Base-by-base conservation (phyloP, 1,284 basidiomycete genomes). In the Fomitopsis schrenkii region DNA sequence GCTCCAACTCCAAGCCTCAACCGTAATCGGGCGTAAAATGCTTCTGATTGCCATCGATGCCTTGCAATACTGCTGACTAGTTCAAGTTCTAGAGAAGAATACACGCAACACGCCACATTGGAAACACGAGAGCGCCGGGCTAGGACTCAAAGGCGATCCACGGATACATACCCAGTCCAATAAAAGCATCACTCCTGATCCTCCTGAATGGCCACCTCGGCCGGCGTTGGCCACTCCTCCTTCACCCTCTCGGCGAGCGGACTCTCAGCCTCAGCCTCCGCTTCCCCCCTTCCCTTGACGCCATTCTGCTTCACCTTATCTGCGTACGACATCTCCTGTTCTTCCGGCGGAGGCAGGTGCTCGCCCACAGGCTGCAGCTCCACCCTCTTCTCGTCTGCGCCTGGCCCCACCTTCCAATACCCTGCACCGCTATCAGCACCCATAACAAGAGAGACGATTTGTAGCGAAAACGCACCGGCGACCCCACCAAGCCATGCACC, bases 401-500 rank as follows among this genome's bases (percentile, higher is more conserved):
- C 65, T 22, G 60, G 52, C n/a, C 55, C 38, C 42, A 57, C 60
- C 5, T 46, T 9, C 65, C 65, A 66, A 45, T 53, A 64, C 5
- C 65, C 60, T 58, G n/a, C n/a, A n/a, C n/a, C n/a, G n/a, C n/a
- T n/a, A n/a, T n/a, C n/a, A n/a, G n/a, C n/a, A n/a, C n/a, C n/a
- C n/a, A n/a, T n/a, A n/a, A n/a, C n/a, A n/a, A n/a, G n/a, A n/a
- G n/a, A n/a, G n/a, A 4, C 15, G 17, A 41, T 22, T n/a, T n/a
- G n/a, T n/a, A n/a, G n/a, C n/a, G n/a, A n/a, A n/a, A 8, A 42
- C 62, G 44, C 55, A 68, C 67, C 70, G 22, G 68, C 55, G 28
- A 57, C 36, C 9, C 62, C 62, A 28, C 65, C 66, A n/a, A 67
- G 35, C 26, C 55, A 58, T 7, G 83, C 83, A 55, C 77, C 71